These are phyloP conservation scores for Nepenthes alata DNA, from an alignment of 179 eudicot genomes.

Conservation along the genomic window DNA sequence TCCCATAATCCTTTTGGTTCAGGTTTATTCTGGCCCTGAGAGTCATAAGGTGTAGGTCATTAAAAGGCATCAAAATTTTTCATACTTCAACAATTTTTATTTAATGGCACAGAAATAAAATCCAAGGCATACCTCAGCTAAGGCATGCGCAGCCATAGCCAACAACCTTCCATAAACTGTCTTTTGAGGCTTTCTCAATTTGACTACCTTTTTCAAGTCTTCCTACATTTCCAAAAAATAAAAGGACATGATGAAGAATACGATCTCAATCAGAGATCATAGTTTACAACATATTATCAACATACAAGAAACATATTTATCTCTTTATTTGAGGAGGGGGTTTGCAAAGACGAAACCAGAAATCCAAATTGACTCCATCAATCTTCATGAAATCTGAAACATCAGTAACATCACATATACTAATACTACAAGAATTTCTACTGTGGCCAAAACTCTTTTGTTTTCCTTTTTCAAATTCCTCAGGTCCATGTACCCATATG, in stretches of 20 bases:
- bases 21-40: conserved; percentile 64
- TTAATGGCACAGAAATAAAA: not conserved
- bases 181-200: conserved; percentile 72
- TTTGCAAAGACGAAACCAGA: not conserved
- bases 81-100: not conserved
- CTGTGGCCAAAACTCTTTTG: not conserved
- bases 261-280: not conserved
- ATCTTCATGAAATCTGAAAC: no score
- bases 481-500: no score
- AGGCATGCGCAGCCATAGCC: conserved; percentile 88
- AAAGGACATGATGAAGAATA: not conserved
- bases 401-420: no score
- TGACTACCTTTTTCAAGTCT: conserved; percentile 45
- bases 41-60: not conserved
- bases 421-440: no score
- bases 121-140: conserved; percentile 68
- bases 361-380: not conserved
- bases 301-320: not conserved
- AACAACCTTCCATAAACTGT: conserved; percentile 71
- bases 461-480: not conserved
- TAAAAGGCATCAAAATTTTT: not conserved
- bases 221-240: conserved; percentile 34
- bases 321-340: not conserved
- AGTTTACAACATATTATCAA: conserved; percentile 3
- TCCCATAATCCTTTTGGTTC: conserved; percentile 94